A percentile compares a stretch with the other conserved stretches of the same genome.
These are phyloP conservation scores for Lepidium campestre DNA, from an alignment of 441 rosid genomes.

Conservation along the genomic window DNA sequence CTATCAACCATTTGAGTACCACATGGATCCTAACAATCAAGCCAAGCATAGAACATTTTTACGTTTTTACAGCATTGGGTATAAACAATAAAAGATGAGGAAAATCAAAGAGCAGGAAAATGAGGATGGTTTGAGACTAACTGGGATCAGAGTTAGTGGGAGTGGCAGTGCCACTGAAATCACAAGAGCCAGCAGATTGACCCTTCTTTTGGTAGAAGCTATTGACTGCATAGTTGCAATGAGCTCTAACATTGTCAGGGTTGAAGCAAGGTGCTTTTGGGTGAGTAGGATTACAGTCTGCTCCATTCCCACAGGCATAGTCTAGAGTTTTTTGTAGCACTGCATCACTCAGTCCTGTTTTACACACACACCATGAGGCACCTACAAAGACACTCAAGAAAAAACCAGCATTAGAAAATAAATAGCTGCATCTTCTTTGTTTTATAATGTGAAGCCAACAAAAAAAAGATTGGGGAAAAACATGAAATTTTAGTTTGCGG, in stretches of 20 bases:
- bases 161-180: conserved; percentile 56
- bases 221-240: conserved; percentile 65
- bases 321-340: conserved; percentile 60
- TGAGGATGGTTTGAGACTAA: conserved; percentile 21
- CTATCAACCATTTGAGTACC: conserved; percentile 3
- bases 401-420: neutral
- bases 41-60: too few species aligned
- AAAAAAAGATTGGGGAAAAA: conserved; percentile 2
- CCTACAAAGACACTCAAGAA: conserved; percentile 25
- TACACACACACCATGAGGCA: conserved; percentile 84
- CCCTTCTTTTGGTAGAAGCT: conserved; percentile 66
- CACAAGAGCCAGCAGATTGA: conserved; percentile 52
- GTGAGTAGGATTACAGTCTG: conserved; percentile 52
- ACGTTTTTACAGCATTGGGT: too few species aligned
- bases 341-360: conserved; percentile 44
- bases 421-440: neutral
- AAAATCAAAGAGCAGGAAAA: neutral
- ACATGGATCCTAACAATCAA: conserved; percentile 3
- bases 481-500: neutral
- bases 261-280: conserved; percentile 40
- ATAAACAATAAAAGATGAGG: neutral
- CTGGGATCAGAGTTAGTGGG: conserved; percentile 63
- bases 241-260: conserved; percentile 58
- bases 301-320: conserved; percentile 72
- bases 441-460: neutral